These are phyloP conservation scores for Acacia concinna DNA, from an alignment of 331 rosid species.

Conservation along the genomic window DNA sequence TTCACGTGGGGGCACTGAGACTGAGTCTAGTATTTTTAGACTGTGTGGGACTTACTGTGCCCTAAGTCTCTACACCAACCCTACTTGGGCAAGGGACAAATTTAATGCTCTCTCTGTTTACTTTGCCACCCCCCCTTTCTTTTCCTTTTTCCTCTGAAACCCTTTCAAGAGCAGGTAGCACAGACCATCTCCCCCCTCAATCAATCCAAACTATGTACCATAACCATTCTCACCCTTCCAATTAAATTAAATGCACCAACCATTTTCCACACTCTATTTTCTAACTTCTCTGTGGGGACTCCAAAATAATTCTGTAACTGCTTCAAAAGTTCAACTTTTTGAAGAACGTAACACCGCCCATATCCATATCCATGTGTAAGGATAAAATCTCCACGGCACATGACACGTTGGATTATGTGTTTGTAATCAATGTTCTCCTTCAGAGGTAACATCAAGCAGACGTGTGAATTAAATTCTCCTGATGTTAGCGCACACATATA, in stretches of 20 bases:
- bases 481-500: background rate
- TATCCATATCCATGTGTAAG: slow-evolving; percentile 29
- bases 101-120: slow-evolving; percentile 49
- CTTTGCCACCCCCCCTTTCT: background rate
- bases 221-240: background rate
- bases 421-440: background rate
- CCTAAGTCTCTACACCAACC: slow-evolving; percentile 21
- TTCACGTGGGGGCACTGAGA: slow-evolving; percentile 49
- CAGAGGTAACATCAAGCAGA: background rate
- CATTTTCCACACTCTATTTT: background rate
- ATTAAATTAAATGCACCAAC: background rate
- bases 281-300: slow-evolving; percentile 14
- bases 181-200: slow-evolving; percentile 21
- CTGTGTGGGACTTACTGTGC: slow-evolving; percentile 19
- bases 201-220: background rate
- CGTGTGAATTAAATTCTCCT: background rate
- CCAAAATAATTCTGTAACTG: background rate
- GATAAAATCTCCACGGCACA: slow-evolving; percentile 22
- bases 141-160: background rate
- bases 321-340: slow-evolving; percentile 13
- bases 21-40: slow-evolving; percentile 34
- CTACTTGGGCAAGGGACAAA: slow-evolving; percentile 51
- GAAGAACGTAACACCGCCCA: slow-evolving; percentile 22
- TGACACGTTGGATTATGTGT: background rate
- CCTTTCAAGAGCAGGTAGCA: slow-evolving; percentile 24